These are phyloP conservation scores for Nidula niveotomentosa DNA, from an alignment of 1,284 basidiomycete species.

Conservation along the genomic window DNA sequence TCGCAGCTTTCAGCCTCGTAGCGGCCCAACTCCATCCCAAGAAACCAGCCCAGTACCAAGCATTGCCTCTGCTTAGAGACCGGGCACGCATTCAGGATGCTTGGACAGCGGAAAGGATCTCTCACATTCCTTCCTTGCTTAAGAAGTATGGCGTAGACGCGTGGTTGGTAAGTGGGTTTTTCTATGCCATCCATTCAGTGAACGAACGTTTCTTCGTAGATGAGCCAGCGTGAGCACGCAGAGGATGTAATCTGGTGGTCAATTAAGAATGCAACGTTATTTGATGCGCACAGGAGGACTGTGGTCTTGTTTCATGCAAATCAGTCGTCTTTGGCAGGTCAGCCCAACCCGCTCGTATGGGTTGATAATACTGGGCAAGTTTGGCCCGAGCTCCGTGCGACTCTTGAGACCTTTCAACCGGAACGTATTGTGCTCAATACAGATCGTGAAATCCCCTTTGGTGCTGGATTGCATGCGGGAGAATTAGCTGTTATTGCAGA, in stretches of 20 bases:
- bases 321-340: constrained; percentile 28
- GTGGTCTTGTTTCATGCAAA: constrained; percentile 50
- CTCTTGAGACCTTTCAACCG: constrained; percentile 34
- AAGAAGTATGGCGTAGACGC: constrained; percentile 42
- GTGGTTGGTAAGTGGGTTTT: constrained; percentile 36
- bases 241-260: constrained; percentile 56
- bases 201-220: constrained; percentile 21
- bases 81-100: constrained; percentile 41
- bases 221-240: constrained; percentile 50
- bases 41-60: constrained; percentile 32
- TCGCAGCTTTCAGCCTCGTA: background rate
- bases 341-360: constrained; percentile 44
- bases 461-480: constrained; percentile 50
- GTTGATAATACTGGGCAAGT: constrained; percentile 51
- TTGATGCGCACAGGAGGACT: constrained; percentile 48
- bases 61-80: constrained; percentile 41
- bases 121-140: constrained; percentile 38
- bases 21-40: constrained; percentile 25
- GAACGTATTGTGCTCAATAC: constrained; percentile 44
- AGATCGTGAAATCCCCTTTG: constrained; percentile 46
- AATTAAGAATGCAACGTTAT: constrained; percentile 47
- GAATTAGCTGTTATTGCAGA: constrained; percentile 37
- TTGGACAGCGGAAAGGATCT: constrained; percentile 43
- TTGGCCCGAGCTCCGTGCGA: constrained; percentile 40
- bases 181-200: background rate